A percentile compares a stretch with the other conserved stretches of the same genome.
phyloP scores from a whole-genome alignment of 306 rosid species.

The Fagus crenata region DNA sequence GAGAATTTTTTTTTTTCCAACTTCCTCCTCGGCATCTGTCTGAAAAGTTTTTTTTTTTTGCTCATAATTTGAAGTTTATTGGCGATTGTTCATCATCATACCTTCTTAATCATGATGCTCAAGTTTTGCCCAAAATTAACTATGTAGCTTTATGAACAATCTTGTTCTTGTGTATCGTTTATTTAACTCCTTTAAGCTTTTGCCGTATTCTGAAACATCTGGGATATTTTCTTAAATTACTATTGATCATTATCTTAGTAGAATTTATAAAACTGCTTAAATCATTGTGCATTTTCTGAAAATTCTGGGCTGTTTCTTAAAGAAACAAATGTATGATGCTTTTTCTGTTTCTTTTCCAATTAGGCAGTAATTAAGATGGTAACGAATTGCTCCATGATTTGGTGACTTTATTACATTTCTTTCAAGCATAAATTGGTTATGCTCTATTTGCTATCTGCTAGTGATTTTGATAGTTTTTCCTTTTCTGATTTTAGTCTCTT shows the following conservation, averaged over 20 bases:
- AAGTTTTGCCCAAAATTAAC: background rate
- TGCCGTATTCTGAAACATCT: background rate
- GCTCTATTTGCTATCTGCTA: background rate
- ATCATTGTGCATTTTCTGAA: background rate
- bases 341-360: background rate
- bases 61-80: background rate
- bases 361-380: background rate
- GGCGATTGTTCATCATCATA: background rate
- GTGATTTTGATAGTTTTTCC: background rate
- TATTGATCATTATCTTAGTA: background rate
- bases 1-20: background rate
- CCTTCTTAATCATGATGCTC: background rate
- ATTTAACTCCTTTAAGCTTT: background rate
- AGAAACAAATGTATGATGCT: background rate
- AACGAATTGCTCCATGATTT: background rate
- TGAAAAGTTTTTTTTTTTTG: background rate
- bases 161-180: background rate
- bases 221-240: background rate
- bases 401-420: background rate
- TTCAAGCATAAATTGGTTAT: background rate
- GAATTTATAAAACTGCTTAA: background rate
- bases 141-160: background rate
- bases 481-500: conserved; percentile 63
- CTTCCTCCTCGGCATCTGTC: background rate
- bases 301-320: background rate